Percentiles rank a stretch among this genome's conserved stretches.
Conservation (phyloP, 169 alveolate species). For the Prorocentrum cordatum region DNA sequence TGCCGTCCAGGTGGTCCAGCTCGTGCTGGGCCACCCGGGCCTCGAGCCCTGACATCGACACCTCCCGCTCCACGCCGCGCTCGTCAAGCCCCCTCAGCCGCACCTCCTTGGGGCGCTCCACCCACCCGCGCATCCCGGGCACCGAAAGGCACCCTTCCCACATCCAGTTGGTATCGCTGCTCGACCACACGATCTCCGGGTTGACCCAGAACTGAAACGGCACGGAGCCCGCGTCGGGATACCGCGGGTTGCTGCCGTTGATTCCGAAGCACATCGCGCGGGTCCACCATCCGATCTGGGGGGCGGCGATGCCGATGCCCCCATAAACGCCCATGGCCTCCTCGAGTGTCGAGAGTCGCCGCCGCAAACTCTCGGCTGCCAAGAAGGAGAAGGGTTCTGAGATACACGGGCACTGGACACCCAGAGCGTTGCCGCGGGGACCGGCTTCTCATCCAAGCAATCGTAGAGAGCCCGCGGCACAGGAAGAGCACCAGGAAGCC, state of each 20-base stretch:
- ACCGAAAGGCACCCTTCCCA: conserved; percentile 54
- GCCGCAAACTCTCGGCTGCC: no score
- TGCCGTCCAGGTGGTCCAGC: conserved; percentile 39
- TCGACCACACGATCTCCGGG: conserved; percentile 18
- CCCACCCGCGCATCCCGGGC: conserved; percentile 57
- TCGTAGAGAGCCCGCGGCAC: no score
- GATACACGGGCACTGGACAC: no score
- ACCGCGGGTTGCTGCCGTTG: neutral
- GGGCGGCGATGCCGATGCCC: conserved; percentile 35
- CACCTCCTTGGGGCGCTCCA: neutral
- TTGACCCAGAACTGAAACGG: conserved; percentile 37
- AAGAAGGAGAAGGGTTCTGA: no score
- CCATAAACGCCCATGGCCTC: conserved; percentile 17
- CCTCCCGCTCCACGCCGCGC: no score
- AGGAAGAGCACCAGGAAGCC: no score
- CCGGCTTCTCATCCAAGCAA: no score
- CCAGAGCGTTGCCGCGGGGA: no score
- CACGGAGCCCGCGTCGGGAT: conserved; percentile 20
- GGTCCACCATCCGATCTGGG: conserved; percentile 49
- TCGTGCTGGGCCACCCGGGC: conserved; percentile 46
- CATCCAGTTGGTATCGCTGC: conserved; percentile 18
- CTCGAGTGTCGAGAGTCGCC: no score
- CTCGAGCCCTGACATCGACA: neutral
- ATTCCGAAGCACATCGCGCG: conserved; percentile 46
- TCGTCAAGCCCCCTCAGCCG: neutral